These are phyloP conservation scores for Candida multigemmis DNA, from an alignment of 805 yeast species.

Conservation along the genomic window DNA sequence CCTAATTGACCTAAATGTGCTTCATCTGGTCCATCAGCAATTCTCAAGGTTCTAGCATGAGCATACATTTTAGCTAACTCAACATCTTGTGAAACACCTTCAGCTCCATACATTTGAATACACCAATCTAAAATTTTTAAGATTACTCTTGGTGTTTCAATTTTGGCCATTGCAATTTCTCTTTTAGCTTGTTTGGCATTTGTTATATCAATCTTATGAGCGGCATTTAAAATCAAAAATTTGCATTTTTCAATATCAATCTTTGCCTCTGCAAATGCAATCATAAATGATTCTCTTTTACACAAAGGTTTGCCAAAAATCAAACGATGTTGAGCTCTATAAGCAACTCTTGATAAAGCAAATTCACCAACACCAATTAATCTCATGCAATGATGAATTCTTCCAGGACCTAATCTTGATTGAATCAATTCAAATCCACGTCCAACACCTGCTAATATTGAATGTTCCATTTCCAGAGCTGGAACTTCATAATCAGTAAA, in stretches of 20 bases:
- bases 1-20: slow-evolving; percentile 54
- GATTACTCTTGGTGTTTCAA: slow-evolving; percentile 48
- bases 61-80: slow-evolving; percentile 48
- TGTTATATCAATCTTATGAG: slow-evolving; percentile 45
- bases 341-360: slow-evolving; percentile 37
- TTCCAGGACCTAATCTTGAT: slow-evolving; percentile 60
- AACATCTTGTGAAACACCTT: slow-evolving; percentile 54
- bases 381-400: slow-evolving; percentile 66
- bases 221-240: slow-evolving; percentile 48
- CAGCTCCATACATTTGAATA: slow-evolving; percentile 57
- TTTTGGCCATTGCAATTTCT: slow-evolving; percentile 57
- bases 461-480: slow-evolving; percentile 30
- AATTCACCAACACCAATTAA: slow-evolving; percentile 52
- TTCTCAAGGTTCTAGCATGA: slow-evolving; percentile 43
- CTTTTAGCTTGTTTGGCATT: slow-evolving; percentile 46
- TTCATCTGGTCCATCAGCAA: slow-evolving; percentile 68
- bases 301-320: slow-evolving; percentile 45
- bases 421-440: slow-evolving; percentile 57
- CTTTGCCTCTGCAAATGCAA: slow-evolving; percentile 41
- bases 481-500: slow-evolving; percentile 43
- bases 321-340: slow-evolving; percentile 42
- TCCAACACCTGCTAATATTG: slow-evolving; percentile 35
- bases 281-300: slow-evolving; percentile 41
- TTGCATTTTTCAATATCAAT: slow-evolving; percentile 47
- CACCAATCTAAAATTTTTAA: slow-evolving; percentile 49